phyloP scores from a whole-genome alignment of 2,329 filamentous ascomycete genomes.

The Talaromyces sp. region DNA sequence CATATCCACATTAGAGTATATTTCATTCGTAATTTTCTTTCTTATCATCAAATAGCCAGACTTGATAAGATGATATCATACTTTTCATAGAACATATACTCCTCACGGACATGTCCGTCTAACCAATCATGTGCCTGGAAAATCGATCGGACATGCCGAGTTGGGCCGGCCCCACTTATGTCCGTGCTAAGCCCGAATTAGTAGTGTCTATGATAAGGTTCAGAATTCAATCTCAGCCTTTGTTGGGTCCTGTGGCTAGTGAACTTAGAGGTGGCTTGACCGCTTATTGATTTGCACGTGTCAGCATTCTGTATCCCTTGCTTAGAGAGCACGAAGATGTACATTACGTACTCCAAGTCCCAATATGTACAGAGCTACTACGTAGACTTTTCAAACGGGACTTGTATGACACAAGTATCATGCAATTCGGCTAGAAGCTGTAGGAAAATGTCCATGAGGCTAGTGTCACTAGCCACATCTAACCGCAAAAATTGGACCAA shows the following conservation, averaged over 20 bases:
- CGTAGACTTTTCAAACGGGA: no score
- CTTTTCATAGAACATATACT: no score
- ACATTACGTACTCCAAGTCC: no score
- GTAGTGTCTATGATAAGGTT: no score
- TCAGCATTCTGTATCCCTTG: background rate
- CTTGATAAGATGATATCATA: no score
- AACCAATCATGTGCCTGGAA: background rate
- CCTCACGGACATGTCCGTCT: slow-evolving; percentile 1
- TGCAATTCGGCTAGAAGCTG: background rate
- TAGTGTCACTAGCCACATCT: background rate
- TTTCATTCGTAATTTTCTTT: no score
- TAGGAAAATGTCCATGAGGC: background rate
- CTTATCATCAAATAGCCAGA: no score
- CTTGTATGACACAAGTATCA: no score
- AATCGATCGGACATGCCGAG: slow-evolving; percentile 4
- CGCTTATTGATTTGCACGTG: background rate
- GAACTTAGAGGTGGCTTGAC: background rate
- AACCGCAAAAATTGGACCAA: background rate
- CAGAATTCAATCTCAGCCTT: background rate
- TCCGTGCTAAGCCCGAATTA: background rate
- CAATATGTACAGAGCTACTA: no score
- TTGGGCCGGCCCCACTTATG: background rate
- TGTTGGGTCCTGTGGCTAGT: background rate
- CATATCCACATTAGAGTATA: no score
- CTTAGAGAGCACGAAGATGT: background rate